Conservation (phyloP, 139 green algal genomes). For the Gonium pectorale region DNA sequence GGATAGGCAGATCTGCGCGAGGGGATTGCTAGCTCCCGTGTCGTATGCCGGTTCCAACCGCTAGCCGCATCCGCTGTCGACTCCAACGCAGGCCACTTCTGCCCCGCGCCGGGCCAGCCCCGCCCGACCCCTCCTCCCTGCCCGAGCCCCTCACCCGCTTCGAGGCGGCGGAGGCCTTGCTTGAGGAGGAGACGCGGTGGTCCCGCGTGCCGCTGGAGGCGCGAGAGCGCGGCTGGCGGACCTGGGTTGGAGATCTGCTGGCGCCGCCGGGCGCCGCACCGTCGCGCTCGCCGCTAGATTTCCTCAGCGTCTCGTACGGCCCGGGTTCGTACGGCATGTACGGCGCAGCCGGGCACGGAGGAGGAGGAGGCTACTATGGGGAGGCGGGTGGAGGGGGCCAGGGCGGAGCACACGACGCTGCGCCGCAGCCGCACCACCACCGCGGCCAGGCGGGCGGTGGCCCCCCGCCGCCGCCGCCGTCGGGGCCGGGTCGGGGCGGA, state of each 20-base stretch:
- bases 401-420: background rate
- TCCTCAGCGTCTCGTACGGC: too few relatives aligned
- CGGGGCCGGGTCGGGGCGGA: background rate
- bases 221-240: constrained; percentile 25
- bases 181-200: constrained; percentile 32
- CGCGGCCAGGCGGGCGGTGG: background rate
- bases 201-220: constrained; percentile 9
- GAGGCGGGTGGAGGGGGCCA: background rate
- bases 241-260: constrained; percentile 21
- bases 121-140: background rate
- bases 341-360: background rate
- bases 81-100: constrained; percentile 19
- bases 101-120: background rate
- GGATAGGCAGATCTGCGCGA: too few relatives aligned
- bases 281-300: too few relatives aligned
- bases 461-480: background rate
- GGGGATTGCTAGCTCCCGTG: too few relatives aligned
- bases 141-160: background rate
- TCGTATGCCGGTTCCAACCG: too few relatives aligned
- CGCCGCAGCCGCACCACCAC: background rate
- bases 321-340: background rate
- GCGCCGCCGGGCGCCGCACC: background rate
- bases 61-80: too few relatives aligned
- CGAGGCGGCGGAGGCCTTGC: background rate
- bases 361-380: background rate